Base-by-base conservation (phyloP, 192 early-diverging fungal species). In the Lunasporangiospora selenospora region DNA sequence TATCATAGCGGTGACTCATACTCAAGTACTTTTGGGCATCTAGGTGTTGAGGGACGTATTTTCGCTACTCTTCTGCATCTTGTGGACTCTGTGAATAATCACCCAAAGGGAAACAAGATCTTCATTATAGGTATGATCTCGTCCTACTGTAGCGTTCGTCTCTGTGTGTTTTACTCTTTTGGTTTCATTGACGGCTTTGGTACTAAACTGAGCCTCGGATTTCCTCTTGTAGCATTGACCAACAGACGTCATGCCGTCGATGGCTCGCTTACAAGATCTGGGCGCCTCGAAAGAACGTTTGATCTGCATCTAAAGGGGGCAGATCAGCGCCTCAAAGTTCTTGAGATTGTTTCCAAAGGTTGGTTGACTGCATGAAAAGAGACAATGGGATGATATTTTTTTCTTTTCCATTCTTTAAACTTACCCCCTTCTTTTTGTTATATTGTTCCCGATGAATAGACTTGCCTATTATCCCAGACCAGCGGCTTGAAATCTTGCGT, bases 61-160 rank as follows among this genome's bases (percentile, higher is more conserved):
- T 82, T 65, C 48, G 69, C 75, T 15, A 75, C 73, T 10, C 41
- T 82, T 5, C 23, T 79, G 4, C 50, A 63, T 31, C 33, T 77
- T n/a, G 45, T 85, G 11, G 83, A 85, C 50, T 63, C 56, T 32
- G 58, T 82, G 13, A 82, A 82, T 38, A 29, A 44, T 8, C 23
- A 58, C 10, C 36, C 48, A 3, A 29, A 11, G 6, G 53, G 58
- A n/a, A 53, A 58, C 21, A 51, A 66, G 29, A 40, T 80, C 31
- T 81, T 80, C 53, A 51, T 85, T 38, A 80, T 85, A 21, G 83
- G 83, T 83, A 77, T n/a, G n/a, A n/a, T n/a, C n/a, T n/a, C n/a
- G n/a, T n/a, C n/a, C n/a, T n/a, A n/a, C n/a, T n/a, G n/a, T n/a
- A n/a, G n/a, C n/a, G n/a, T n/a, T n/a, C n/a, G n/a, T n/a, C n/a